Percentiles rank a stretch among this genome's conserved stretches.
These are phyloP conservation scores for Bacidia gigantensis DNA, from an alignment of 495 filamentous ascomycete genomes.

Conservation along the genomic window DNA sequence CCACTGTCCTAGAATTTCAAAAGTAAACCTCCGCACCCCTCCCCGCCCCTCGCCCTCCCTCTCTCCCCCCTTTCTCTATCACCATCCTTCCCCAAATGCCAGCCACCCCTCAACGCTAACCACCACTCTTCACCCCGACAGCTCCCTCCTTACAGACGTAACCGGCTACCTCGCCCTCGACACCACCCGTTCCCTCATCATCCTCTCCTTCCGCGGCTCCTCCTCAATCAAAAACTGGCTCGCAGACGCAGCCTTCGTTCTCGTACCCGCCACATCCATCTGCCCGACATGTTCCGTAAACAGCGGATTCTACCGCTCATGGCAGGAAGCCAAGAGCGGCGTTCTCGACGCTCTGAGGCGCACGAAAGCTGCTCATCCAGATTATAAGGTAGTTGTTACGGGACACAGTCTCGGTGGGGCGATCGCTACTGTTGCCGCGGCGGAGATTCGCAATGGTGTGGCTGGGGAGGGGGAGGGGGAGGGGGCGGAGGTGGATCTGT, in stretches of 20 bases:
- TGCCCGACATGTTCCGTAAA: conserved; percentile 39
- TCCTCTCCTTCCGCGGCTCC: conserved; percentile 58
- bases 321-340: conserved; percentile 29
- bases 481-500: conserved; percentile 34
- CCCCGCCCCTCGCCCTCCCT: background rate
- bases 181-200: conserved; percentile 42
- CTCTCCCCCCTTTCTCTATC: background rate
- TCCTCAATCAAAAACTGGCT: conserved; percentile 54
- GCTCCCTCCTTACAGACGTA: conserved; percentile 41
- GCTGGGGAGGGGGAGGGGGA: too few species aligned
- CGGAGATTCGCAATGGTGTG: conserved; percentile 38
- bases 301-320: conserved; percentile 42
- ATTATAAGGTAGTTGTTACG: conserved; percentile 41
- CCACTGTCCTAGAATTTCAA: conserved; percentile 44
- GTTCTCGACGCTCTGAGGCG: conserved; percentile 30
- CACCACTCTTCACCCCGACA: too few species aligned
- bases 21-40: conserved; percentile 32
- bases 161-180: conserved; percentile 59
- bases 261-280: conserved; percentile 25
- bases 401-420: conserved; percentile 65
- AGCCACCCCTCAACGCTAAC: too few species aligned
- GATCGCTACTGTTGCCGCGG: conserved; percentile 46
- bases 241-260: conserved; percentile 39
- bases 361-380: conserved; percentile 27
- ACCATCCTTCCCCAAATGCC: too few species aligned